These are phyloP conservation scores for Botryotinia convoluta DNA, from an alignment of 2,329 filamentous ascomycete species.

Conservation along the genomic window DNA sequence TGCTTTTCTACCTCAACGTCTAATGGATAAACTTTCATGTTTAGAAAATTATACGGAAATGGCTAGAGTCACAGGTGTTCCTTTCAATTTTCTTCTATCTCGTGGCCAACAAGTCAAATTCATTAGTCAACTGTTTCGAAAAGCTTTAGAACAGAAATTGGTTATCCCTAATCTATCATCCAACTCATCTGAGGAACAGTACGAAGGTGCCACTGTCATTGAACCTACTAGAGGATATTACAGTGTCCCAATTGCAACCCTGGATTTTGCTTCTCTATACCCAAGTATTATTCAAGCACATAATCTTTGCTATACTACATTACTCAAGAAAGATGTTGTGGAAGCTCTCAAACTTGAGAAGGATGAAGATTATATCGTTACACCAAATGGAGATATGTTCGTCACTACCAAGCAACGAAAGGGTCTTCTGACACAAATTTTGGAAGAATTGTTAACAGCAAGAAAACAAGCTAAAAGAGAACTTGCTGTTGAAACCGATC, in stretches of 20 bases:
- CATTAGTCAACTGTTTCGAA: slow-evolving; percentile 93
- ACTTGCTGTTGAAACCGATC: slow-evolving; percentile 81
- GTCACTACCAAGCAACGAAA: slow-evolving; percentile 86
- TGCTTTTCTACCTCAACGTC: slow-evolving; percentile 86
- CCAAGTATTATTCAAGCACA: slow-evolving; percentile 99
- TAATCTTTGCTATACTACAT: slow-evolving; percentile 95
- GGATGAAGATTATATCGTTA: slow-evolving; percentile 94
- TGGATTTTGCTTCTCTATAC: slow-evolving; percentile 98
- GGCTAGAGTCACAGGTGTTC: slow-evolving; percentile 97
- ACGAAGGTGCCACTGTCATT: slow-evolving; percentile 97
- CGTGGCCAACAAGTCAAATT: slow-evolving; percentile 97
- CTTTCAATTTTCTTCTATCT: slow-evolving; percentile 90
- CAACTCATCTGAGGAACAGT: slow-evolving; percentile 77
- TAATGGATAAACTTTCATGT: slow-evolving; percentile 98
- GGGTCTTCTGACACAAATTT: slow-evolving; percentile 88
- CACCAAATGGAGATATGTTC: slow-evolving; percentile 91
- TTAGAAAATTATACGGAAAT: slow-evolving; percentile 99
- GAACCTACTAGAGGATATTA: slow-evolving; percentile 93
- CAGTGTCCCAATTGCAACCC: slow-evolving; percentile 88
- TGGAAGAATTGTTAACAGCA: slow-evolving; percentile 87
- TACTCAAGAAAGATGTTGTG: slow-evolving; percentile 74
- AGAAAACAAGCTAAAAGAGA: slow-evolving; percentile 95
- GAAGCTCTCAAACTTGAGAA: slow-evolving; percentile 76
- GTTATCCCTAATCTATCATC: slow-evolving; percentile 85
- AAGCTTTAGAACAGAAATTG: slow-evolving; percentile 87